Evolutionary conservation across 352 stramenopile genomes (phyloP).

Genomic region (Sclerospora graminicola): DNA sequence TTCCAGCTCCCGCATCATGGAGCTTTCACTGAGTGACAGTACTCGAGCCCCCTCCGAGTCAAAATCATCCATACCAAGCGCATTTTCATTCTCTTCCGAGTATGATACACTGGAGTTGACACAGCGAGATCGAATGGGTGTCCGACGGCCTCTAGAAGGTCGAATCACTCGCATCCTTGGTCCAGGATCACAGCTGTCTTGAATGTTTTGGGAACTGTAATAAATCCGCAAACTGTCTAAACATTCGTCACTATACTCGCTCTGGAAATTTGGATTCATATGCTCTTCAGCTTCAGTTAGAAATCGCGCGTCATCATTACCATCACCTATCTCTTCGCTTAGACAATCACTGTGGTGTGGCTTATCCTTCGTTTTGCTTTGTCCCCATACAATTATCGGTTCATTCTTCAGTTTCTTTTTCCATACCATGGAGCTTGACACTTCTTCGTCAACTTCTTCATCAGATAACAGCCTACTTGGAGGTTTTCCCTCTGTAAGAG

Average conservation of each 20-base stretch:
- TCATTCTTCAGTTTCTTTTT: not conserved
- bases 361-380: conserved; percentile 2
- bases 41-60: conserved; percentile 12
- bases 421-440: not conserved
- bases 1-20: conserved; percentile 45
- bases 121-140: not conserved
- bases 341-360: conserved; percentile 1
- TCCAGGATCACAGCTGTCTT: conserved; percentile 2
- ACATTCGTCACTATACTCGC: conserved; percentile 72
- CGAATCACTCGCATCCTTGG: conserved; percentile 4
- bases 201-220: conserved; percentile 33
- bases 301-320: conserved; percentile 29
- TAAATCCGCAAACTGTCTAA: conserved; percentile 67
- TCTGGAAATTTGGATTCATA: conserved; percentile 76
- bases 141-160: conserved; percentile 1
- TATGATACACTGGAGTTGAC: conserved; percentile 1
- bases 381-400: conserved; percentile 13
- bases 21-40: conserved; percentile 40
- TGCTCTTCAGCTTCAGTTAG: conserved; percentile 49
- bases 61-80: conserved; percentile 6
- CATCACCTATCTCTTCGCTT: conserved; percentile 18
- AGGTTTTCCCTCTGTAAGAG: conserved; percentile 13
- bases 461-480: not conserved
- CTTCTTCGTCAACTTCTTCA: conserved; percentile 9
- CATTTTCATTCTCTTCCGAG: conserved; percentile 13